Base-by-base conservation (phyloP, 768 basidiomycete genomes). In the Lentinus tigrinus region DNA sequence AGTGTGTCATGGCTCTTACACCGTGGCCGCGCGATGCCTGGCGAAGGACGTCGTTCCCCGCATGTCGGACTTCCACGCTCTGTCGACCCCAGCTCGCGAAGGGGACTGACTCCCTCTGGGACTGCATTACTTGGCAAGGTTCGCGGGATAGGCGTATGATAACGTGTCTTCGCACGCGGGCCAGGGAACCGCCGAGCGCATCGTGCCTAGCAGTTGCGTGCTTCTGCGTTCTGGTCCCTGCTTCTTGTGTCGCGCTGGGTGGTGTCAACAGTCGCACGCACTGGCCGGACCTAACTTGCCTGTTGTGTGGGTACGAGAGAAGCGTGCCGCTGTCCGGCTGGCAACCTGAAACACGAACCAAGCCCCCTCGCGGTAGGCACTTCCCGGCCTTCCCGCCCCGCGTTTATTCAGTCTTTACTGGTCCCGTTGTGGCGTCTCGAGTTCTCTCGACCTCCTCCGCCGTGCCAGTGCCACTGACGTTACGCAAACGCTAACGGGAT, bases 321-420 rank as follows among this genome's bases (percentile, higher is more conserved):
- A 40, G 55, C 49, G 13, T 63, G 62, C 62, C 58, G 62, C 62
- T 57, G 62, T 60, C 58, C 62, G 62, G 62, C 62, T 63, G 34
- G 62, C 58, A 52, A 50, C 47, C 52, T 63, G 62, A 63, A 63
- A 63, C 62, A 63, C 62, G 47, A 61, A 57, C 46, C 55, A 48
- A 23, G 43, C 40, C n/a, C 17, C 38, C 47, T 31, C 31, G 31
- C 31, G 31, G 27, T 27, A 56, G 49, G 50, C 47, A 60, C 58
- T 19, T 26, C 26, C 21, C 52, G 48, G 39, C 28, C 50, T 52
- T 43, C 51, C 31, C 16, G 37, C 28, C 16, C n/a, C 23, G 28
- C 27, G 42, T 48, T 50, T 40, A 48, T 39, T 42, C 47, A 24
- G 31, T 14, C 38, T 17, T 47, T 49, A 53, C 51, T 48, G 51